Conservation (phyloP, 2,329 filamentous ascomycete species). For the Aspergillus caelatus region DNA sequence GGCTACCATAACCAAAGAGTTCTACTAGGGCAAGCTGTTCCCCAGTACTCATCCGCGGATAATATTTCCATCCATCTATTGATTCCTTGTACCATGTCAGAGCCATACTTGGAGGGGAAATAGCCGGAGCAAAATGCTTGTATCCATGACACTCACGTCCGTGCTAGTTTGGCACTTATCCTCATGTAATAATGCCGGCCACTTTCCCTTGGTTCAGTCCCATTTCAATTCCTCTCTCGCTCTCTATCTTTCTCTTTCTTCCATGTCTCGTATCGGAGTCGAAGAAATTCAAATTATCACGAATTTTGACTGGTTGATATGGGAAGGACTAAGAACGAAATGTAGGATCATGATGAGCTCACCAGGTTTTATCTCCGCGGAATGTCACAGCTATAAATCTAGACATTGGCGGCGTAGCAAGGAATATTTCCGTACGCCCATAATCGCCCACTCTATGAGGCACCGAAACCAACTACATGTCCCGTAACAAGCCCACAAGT, state of each 20-base stretch:
- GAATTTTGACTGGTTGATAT: not conserved
- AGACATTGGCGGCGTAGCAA: not conserved
- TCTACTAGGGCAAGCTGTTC: not conserved
- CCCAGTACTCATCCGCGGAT: not conserved
- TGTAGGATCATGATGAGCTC: not conserved
- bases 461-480: not conserved
- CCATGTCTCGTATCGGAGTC: not conserved
- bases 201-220: not conserved
- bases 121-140: not conserved
- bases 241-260: not conserved
- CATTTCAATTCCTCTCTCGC: not conserved
- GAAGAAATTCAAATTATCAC: not conserved
- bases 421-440: not conserved
- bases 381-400: too few relatives aligned
- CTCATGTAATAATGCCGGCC: not conserved
- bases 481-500: not conserved
- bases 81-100: not conserved
- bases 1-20: not conserved
- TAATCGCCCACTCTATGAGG: not conserved
- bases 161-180: not conserved
- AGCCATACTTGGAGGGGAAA: conserved; percentile 6
- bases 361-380: not conserved
- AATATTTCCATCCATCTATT: not conserved
- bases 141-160: not conserved
- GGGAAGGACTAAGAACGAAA: not conserved